phyloP scores from a whole-genome alignment of 176 grass and related monocot species.

The Carex pumila region DNA sequence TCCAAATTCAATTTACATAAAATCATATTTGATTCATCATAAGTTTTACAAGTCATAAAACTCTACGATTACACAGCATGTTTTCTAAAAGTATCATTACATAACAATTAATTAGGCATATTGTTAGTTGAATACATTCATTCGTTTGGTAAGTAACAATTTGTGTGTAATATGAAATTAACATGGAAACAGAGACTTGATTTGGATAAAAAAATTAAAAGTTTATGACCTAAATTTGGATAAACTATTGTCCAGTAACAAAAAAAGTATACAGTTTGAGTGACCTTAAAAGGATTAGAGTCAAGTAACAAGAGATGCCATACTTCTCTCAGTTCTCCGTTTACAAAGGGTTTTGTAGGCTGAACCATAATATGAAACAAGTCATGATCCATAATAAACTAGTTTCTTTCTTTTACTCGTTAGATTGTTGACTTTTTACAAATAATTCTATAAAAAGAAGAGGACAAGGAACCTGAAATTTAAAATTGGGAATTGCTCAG shows the following conservation, averaged over 20 bases:
- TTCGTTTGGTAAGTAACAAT: not conserved
- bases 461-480: conserved; percentile 7
- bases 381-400: not conserved
- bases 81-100: not conserved
- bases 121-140: not conserved
- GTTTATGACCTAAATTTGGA: not conserved
- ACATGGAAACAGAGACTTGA: not conserved
- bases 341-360: not conserved
- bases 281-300: not conserved
- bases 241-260: not conserved
- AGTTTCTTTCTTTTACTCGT: not conserved
- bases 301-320: not conserved
- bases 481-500: conserved; percentile 90
- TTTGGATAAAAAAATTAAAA: not conserved
- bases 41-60: not conserved
- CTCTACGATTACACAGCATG: not conserved
- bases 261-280: not conserved
- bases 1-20: not conserved
- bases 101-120: not conserved
- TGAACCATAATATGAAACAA: not conserved
- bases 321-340: not conserved
- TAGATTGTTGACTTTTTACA: not conserved
- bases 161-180: not conserved
- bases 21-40: not conserved
- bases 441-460: not conserved